Conservation (phyloP, 345 rosid species). For the Eucalyptus cladocalyx region DNA sequence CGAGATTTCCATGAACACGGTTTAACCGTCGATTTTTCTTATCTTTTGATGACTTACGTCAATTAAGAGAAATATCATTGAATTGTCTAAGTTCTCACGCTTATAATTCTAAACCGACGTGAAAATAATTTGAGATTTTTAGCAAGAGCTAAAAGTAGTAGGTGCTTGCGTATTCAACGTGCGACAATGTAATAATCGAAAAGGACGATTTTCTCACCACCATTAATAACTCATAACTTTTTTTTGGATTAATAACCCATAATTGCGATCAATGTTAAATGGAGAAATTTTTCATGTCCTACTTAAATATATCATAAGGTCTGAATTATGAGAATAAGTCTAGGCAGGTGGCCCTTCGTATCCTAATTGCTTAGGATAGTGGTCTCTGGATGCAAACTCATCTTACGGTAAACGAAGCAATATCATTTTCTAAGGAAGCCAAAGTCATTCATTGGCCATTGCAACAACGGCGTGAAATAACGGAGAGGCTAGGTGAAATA, state of each 20-base stretch:
- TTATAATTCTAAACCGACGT: not conserved
- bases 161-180: not conserved
- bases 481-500: not conserved
- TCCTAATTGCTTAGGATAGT: not conserved
- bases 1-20: not conserved
- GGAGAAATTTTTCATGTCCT: not conserved
- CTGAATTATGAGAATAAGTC: not conserved
- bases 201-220: not conserved
- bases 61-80: too few species aligned
- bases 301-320: not conserved
- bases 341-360: not conserved
- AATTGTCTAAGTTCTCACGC: accelerated
- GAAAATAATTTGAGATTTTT: not conserved
- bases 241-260: not conserved
- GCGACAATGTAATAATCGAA: not conserved
- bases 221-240: not conserved
- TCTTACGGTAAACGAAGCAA: not conserved
- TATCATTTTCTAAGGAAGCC: not conserved
- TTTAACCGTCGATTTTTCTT: accelerated
- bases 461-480: not conserved
- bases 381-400: not conserved
- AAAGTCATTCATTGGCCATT: not conserved
- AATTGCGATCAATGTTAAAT: not conserved
- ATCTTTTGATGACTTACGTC: not conserved
- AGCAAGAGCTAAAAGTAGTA: not conserved